phyloP scores from a whole-genome alignment of 2,329 filamentous ascomycete genomes.

The Diaporthe destruens region DNA sequence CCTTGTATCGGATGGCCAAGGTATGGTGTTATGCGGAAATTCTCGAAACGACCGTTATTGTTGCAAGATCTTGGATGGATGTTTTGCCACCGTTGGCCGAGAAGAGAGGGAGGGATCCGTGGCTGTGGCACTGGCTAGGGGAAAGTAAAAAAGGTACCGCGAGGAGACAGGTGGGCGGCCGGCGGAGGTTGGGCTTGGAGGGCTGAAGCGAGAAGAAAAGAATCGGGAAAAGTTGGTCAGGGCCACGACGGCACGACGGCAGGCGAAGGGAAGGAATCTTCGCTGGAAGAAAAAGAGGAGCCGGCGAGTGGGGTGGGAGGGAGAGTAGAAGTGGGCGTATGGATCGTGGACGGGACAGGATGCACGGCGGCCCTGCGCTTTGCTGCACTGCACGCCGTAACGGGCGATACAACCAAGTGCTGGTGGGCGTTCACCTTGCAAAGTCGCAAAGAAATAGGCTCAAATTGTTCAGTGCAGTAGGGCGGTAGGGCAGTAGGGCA shows the following conservation, averaged over 20 bases:
- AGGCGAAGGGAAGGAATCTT: conserved; percentile 32
- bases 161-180: conserved; percentile 25
- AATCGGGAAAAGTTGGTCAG: conserved; percentile 34
- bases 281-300: conserved; percentile 37
- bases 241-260: conserved; percentile 35
- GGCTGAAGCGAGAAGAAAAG: conserved; percentile 26
- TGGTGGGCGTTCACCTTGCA: neutral
- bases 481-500: neutral
- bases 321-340: conserved; percentile 35
- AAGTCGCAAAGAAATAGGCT: neutral
- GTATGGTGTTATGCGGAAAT: conserved; percentile 5
- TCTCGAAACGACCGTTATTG: conserved; percentile 21
- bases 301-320: conserved; percentile 29
- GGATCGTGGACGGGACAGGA: conserved; percentile 29
- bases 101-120: conserved; percentile 22
- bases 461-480: conserved; percentile 1
- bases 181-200: conserved; percentile 28
- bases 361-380: conserved; percentile 16
- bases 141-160: conserved; percentile 22
- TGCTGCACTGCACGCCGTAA: conserved; percentile 27
- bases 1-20: conserved; percentile 19
- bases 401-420: conserved; percentile 1
- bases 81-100: conserved; percentile 23
- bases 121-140: conserved; percentile 19
- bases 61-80: conserved; percentile 30